Conservation (phyloP, 2,329 filamentous ascomycete species). For the Penicillium frequentans region DNA sequence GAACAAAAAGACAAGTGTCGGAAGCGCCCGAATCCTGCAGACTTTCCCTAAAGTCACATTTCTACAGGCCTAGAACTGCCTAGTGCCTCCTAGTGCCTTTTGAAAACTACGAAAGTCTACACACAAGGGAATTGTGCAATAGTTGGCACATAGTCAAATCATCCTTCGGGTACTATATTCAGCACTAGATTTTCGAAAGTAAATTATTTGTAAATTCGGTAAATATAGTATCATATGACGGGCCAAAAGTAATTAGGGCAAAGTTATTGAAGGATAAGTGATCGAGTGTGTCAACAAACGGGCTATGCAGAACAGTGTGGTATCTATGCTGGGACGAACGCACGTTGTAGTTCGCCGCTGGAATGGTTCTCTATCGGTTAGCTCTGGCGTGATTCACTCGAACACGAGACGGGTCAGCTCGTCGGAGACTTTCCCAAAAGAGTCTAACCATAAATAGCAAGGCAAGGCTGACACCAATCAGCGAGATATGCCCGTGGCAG, state of each 20-base stretch:
- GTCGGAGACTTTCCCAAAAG: neutral
- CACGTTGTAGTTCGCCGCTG: neutral
- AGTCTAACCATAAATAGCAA: neutral
- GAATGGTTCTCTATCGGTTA: neutral
- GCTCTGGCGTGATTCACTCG: neutral
- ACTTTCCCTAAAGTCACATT: neutral
- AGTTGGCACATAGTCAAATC: neutral
- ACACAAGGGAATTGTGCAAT: neutral
- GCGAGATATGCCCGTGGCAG: neutral
- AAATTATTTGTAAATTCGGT: neutral
- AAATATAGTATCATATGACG: neutral
- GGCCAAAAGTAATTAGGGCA: too few relatives aligned
- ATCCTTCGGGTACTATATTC: neutral
- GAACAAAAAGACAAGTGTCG: neutral
- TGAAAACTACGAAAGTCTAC: neutral
- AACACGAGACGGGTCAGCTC: neutral
- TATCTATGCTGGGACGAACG: neutral
- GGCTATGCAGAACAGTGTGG: neutral
- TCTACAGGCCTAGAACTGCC: neutral
- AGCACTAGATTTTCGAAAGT: neutral
- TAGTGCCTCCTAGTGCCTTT: neutral
- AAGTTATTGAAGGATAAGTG: too few relatives aligned
- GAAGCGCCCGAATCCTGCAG: neutral
- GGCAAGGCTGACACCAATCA: neutral
- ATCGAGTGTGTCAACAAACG: neutral